Conservation (phyloP, 441 rosid genomes). For the Croton setiger region DNA sequence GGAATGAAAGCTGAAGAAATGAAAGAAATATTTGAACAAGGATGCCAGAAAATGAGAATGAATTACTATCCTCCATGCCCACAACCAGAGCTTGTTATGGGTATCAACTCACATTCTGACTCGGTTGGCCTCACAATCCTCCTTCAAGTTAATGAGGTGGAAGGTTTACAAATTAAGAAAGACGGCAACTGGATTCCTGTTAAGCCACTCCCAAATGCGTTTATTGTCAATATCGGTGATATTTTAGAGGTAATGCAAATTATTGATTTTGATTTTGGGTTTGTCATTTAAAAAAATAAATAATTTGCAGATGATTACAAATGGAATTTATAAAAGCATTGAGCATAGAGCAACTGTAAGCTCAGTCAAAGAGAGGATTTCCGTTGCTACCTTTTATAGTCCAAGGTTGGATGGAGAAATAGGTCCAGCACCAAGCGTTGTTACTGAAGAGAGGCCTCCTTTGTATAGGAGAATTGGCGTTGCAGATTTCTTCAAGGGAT, state of each 20-base stretch:
- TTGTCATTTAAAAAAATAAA: no score
- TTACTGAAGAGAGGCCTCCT: constrained; percentile 21
- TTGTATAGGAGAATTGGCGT: constrained; percentile 13
- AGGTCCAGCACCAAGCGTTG: constrained; percentile 27
- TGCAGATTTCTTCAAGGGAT: constrained; percentile 16
- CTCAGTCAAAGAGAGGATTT: constrained; percentile 23
- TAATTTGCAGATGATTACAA: constrained; percentile 24
- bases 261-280: no score
- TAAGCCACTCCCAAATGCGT: constrained; percentile 33
- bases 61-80: constrained; percentile 60
- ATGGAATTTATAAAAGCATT: constrained; percentile 26
- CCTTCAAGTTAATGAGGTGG: constrained; percentile 39
- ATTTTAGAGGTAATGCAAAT: constrained; percentile 34
- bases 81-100: constrained; percentile 40
- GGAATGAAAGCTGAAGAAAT: constrained; percentile 30
- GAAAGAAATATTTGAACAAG: constrained; percentile 30
- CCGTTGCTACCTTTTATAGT: constrained; percentile 26
- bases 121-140: constrained; percentile 37
- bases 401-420: constrained; percentile 22
- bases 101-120: constrained; percentile 46
- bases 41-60: constrained; percentile 38
- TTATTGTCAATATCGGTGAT: constrained; percentile 47
- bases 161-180: constrained; percentile 43
- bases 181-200: constrained; percentile 41
- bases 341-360: constrained; percentile 32